Evolutionary conservation across 345 rosid genomes (phyloP), one percentile per base, ranked within the genome.

Genomic region (Anastatica hierochuntica): DNA sequence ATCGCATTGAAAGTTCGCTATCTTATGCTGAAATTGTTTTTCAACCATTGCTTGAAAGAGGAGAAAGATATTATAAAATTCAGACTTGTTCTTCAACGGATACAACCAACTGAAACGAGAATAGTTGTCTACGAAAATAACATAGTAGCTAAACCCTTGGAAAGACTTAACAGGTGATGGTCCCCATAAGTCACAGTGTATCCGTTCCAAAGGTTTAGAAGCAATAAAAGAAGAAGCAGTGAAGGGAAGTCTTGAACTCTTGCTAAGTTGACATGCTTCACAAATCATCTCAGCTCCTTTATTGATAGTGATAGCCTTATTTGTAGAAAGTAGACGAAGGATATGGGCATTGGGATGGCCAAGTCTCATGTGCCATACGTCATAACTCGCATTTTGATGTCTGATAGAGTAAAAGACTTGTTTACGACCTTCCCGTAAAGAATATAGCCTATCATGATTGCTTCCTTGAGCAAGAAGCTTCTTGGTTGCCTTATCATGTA

Each of bases 261-360:
- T 26, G 7, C 41, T 17, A 6, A 37, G 18, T 1, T 2, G 17
- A 14, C 41, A 37, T 0, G 18, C 3, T 14, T 37, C 41, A 37
- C 41, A 37, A 9, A 13, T 0, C 8, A 0, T 0, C 0, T 14
- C 14, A 17, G 41, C 6, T 1, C 0, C 0, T 3, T 37, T 37
- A 37, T 37, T 37, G 10, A 37, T 14, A 2, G 5, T 2, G 24
- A 21, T 21, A 5, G 24, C 24, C 5, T 21, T 21, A 5, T 2
- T 21, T 21, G 10, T 3, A 5, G 4, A 0, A 8, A 41, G 9
- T 0, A 10, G 9, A 7, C 24, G 51, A 0, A 46, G 35, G 4
- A 46, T 4, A 1, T 23, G 4, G 0, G 0, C 0, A 4, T 26
- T 7, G 0, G 51, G 18, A 26, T 46, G 35, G 0, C 51, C 51